These are phyloP conservation scores for Medakamo hakoo DNA, from an alignment of 139 green algal species.

Conservation along the genomic window DNA sequence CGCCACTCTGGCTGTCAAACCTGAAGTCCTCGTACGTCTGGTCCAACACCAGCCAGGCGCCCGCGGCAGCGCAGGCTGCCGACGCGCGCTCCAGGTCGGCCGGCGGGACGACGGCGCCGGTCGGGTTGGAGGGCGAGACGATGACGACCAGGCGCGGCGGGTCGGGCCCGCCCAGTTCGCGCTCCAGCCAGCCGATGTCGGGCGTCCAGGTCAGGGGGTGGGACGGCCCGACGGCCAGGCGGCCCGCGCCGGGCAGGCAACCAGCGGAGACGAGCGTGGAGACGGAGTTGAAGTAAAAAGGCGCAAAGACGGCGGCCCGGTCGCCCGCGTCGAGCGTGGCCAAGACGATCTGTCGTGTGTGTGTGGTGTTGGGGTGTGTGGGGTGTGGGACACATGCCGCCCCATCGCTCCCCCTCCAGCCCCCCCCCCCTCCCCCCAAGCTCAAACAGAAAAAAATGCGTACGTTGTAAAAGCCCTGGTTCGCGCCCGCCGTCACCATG, in stretches of 20 bases:
- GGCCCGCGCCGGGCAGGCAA: constrained; percentile 11
- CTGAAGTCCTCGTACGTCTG: constrained; percentile 90
- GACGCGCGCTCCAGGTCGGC: constrained; percentile 42
- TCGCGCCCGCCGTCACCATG: constrained; percentile 81
- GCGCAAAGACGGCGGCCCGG: constrained; percentile 65
- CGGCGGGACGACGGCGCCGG: constrained; percentile 49
- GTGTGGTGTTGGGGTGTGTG: no score
- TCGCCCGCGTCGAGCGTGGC: constrained; percentile 50
- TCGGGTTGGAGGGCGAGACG: constrained; percentile 79
- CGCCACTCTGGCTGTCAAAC: no score
- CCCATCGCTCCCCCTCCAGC: no score
- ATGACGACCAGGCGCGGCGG: constrained; percentile 56
- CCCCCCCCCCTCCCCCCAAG: background rate
- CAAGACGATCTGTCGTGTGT: no score
- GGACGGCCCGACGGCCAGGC: constrained; percentile 28
- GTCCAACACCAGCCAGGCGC: constrained; percentile 80
- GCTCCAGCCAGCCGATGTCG: constrained; percentile 39
- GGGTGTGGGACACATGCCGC: no score
- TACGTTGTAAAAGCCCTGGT: constrained; percentile 82
- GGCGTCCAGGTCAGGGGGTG: constrained; percentile 22
- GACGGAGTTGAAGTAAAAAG: constrained; percentile 95
- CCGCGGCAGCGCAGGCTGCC: constrained; percentile 30
- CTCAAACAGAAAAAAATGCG: background rate
- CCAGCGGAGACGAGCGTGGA: constrained; percentile 44
- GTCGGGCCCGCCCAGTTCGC: constrained; percentile 15